Evolutionary conservation across 208 protist species (phyloP).

Genomic region (Tritrichomonas foetus): DNA sequence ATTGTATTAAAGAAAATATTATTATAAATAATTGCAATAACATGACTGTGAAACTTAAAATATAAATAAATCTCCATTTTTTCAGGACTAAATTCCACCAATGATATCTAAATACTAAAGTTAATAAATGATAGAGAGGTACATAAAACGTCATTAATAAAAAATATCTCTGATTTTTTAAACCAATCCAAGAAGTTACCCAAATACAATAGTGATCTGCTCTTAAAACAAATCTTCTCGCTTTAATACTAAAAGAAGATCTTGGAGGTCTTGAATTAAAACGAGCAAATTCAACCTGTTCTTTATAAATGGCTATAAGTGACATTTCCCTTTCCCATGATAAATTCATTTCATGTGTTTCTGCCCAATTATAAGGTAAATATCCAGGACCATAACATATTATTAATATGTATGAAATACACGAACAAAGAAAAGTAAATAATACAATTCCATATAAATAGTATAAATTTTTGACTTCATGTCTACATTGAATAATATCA

Average conservation of each 20-base stretch:
- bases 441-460: not conserved
- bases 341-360: not conserved
- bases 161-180: slow-evolving; percentile 2
- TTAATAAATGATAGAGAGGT: not conserved
- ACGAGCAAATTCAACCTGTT: slow-evolving; percentile 1
- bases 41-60: not conserved
- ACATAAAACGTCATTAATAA: not conserved
- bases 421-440: not conserved
- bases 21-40: not conserved
- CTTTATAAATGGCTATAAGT: not conserved
- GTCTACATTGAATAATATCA: not conserved
- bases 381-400: not conserved
- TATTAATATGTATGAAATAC: not conserved
- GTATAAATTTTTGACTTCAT: not conserved
- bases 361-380: not conserved
- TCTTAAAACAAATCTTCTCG: not conserved
- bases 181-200: not conserved
- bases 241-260: not conserved
- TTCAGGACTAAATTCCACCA: not conserved
- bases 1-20: not conserved
- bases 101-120: not conserved
- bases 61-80: not conserved
- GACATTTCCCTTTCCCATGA: not conserved
- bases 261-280: not conserved
- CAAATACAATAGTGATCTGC: not conserved